These are phyloP conservation scores for Miscanthus sacchariflorus DNA, from an alignment of 202 grass and related monocot species.

Conservation along the genomic window DNA sequence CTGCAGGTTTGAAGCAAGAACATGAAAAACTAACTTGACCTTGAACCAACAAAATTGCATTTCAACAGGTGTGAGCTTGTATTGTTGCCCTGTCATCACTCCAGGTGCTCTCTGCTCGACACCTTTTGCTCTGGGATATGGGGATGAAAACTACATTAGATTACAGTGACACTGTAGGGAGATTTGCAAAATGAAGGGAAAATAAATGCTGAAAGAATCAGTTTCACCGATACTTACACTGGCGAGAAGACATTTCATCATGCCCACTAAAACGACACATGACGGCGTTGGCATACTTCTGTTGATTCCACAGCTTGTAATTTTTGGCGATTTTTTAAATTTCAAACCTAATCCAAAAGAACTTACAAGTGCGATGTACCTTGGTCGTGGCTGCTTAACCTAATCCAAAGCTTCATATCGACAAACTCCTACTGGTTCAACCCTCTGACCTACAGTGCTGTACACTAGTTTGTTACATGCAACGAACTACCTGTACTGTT, in stretches of 20 bases:
- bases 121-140: conserved; percentile 35
- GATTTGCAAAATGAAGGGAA: neutral
- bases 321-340: neutral
- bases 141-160: conserved; percentile 3
- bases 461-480: conserved; percentile 46
- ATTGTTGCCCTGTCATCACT: neutral
- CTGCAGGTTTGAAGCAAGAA: neutral
- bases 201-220: neutral
- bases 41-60: neutral
- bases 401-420: conserved; percentile 52
- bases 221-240: conserved; percentile 44
- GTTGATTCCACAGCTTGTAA: neutral
- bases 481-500: conserved; percentile 30
- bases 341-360: conserved; percentile 10
- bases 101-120: conserved; percentile 11
- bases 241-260: neutral
- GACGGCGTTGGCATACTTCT: neutral
- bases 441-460: conserved; percentile 36
- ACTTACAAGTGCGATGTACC: conserved; percentile 27
- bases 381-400: conserved; percentile 38
- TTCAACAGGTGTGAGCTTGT: neutral
- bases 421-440: conserved; percentile 41
- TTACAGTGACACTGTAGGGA: neutral
- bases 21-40: conserved; percentile 9
- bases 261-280: neutral